These are phyloP conservation scores for Scleroderma bovista DNA, from an alignment of 768 basidiomycete genomes.

Conservation along the genomic window DNA sequence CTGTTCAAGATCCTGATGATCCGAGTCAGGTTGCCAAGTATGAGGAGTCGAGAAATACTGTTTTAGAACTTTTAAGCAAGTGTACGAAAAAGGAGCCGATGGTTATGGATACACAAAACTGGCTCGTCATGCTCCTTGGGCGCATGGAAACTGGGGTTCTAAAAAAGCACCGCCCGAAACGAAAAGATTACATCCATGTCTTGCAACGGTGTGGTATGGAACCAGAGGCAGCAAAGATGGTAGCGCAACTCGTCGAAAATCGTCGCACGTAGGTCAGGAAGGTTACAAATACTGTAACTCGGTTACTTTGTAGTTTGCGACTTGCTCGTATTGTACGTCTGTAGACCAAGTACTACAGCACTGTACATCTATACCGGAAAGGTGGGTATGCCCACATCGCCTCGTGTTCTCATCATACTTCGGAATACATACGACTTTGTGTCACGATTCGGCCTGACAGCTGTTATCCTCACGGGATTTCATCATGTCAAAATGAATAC, in stretches of 20 bases:
- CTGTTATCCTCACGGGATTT: no score
- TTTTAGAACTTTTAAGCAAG: conserved; percentile 13
- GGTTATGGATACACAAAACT: conserved; percentile 9
- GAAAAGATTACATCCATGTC: conserved; percentile 12
- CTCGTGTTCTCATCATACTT: no score
- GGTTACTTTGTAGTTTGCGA: no score
- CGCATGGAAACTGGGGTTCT: conserved; percentile 13
- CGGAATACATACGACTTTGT: no score
- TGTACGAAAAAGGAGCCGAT: conserved; percentile 13
- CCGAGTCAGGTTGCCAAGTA: conserved; percentile 18
- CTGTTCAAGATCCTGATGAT: conserved; percentile 17
- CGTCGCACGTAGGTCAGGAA: no score
- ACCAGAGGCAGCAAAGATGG: conserved; percentile 16
- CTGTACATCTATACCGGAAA: no score
- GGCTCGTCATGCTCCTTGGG: conserved; percentile 12
- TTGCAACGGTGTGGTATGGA: conserved; percentile 24
- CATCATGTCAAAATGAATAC: no score
- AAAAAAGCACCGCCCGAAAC: conserved; percentile 10
- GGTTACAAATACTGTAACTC: neutral
- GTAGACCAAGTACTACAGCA: no score
- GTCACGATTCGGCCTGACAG: no score
- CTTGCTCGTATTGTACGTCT: no score
- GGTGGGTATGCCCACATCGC: no score
- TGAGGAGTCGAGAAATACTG: conserved; percentile 14
- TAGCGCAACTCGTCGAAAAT: conserved; percentile 18